Conservation (phyloP, 345 rosid species). For the Ceriops tagal region DNA sequence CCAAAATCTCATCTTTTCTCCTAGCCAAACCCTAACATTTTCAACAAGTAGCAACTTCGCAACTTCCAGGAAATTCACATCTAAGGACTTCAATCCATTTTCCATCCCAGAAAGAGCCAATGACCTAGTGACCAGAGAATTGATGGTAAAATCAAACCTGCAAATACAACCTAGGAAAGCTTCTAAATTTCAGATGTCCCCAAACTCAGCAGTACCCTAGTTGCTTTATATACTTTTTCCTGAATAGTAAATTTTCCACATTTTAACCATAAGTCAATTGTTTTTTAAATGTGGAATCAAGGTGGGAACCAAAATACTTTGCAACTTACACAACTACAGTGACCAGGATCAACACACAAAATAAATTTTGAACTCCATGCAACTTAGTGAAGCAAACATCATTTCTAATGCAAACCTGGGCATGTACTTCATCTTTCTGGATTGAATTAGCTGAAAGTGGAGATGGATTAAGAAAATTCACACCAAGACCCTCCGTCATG, state of each 20-base stretch:
- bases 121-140: background rate
- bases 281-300: background rate
- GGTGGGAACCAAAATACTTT: background rate
- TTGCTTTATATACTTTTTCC: background rate
- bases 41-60: too few relatives aligned
- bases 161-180: background rate
- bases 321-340: background rate
- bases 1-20: too few relatives aligned
- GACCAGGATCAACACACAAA: background rate
- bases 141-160: background rate
- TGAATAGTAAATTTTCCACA: background rate
- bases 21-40: too few relatives aligned
- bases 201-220: background rate
- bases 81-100: background rate
- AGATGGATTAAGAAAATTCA: conserved; percentile 60
- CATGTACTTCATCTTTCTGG: conserved; percentile 76
- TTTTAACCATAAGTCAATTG: background rate
- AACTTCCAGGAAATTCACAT: background rate
- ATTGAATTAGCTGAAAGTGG: conserved; percentile 45
- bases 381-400: background rate
- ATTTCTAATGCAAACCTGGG: conserved; percentile 54
- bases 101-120: background rate
- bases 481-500: conserved; percentile 66
- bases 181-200: background rate
- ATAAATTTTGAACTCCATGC: background rate